Conservation (phyloP, 2,329 filamentous ascomycete species). For the Trichoderma sp. region DNA sequence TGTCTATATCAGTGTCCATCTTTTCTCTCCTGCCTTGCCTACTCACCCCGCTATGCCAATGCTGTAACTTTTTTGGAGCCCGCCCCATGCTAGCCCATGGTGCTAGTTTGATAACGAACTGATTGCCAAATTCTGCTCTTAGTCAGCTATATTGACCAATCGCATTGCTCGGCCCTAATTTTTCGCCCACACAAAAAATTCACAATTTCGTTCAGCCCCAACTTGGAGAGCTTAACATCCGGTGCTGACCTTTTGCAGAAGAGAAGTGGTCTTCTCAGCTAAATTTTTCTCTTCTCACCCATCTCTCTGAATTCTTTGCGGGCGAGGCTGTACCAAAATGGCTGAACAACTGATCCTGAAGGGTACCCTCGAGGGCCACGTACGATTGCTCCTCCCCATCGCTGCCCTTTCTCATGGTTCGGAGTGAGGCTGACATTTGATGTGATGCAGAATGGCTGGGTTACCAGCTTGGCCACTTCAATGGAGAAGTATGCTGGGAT, state of each 20-base stretch:
- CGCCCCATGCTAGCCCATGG: background rate
- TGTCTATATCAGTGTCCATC: background rate
- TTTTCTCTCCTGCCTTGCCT: too few relatives aligned
- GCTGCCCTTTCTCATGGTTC: conserved; percentile 28
- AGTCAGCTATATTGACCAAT: background rate
- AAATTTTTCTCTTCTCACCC: conserved; percentile 41
- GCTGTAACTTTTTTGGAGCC: background rate
- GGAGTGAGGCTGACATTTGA: conserved; percentile 31
- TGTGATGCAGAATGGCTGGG: conserved; percentile 79
- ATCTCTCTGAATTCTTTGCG: conserved; percentile 37
- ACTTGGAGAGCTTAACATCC: conserved; percentile 26
- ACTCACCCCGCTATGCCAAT: background rate
- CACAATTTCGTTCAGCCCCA: conserved; percentile 40
- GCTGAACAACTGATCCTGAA: conserved; percentile 94
- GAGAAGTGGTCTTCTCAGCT: conserved; percentile 35
- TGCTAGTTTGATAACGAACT: conserved; percentile 9
- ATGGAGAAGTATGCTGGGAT: conserved; percentile 82
- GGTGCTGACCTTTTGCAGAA: conserved; percentile 32
- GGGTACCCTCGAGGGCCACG: conserved; percentile 97
- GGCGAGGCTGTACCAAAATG: conserved; percentile 60
- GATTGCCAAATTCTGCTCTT: conserved; percentile 14
- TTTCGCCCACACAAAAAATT: conserved; percentile 55
- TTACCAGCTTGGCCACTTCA: conserved; percentile 96
- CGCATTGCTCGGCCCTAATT: conserved; percentile 46
- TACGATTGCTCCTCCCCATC: conserved; percentile 47